Percentiles rank a stretch among this genome's conserved stretches.
These are phyloP conservation scores for Teratosphaeria destructans DNA, from an alignment of 2,329 filamentous ascomycete genomes.

Conservation along the genomic window DNA sequence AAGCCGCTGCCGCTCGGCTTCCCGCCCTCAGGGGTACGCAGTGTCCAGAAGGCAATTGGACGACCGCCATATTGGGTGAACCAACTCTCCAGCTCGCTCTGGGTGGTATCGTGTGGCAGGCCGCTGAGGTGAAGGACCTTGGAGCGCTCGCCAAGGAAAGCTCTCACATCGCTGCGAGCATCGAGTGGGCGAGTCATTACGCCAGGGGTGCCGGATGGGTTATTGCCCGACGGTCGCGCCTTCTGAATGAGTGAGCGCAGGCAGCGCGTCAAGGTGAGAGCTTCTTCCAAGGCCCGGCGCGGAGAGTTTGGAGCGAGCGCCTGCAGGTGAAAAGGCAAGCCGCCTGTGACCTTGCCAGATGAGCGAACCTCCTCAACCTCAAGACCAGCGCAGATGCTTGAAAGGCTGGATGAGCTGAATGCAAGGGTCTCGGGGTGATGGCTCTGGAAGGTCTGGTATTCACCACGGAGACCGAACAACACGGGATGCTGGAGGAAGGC, in stretches of 20 bases:
- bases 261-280: slow-evolving; percentile 84
- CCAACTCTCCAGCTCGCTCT: slow-evolving; percentile 98
- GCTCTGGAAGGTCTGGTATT: slow-evolving; percentile 97
- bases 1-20: slow-evolving; percentile 99
- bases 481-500: slow-evolving; percentile 96
- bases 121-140: slow-evolving; percentile 98
- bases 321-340: slow-evolving; percentile 94
- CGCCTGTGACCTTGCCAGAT: slow-evolving; percentile 96
- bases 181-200: slow-evolving; percentile 94
- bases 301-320: slow-evolving; percentile 90
- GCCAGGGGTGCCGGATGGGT: slow-evolving; percentile 77
- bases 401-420: slow-evolving; percentile 87
- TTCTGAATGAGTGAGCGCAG: slow-evolving; percentile 89
- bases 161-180: slow-evolving; percentile 87
- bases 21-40: slow-evolving; percentile 94
- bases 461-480: slow-evolving; percentile 90
- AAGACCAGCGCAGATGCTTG: slow-evolving; percentile 95
- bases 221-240: slow-evolving; percentile 62
- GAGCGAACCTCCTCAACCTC: slow-evolving; percentile 97
- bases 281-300: slow-evolving; percentile 93
- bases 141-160: slow-evolving; percentile 90
- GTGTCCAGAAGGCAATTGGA: slow-evolving; percentile 97
- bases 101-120: slow-evolving; percentile 92
- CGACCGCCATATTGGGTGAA: slow-evolving; percentile 97
- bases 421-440: slow-evolving; percentile 96